Evolutionary conservation across 176 grass and related monocot genomes (phyloP).

Genomic region (Dactylis glomerata): DNA sequence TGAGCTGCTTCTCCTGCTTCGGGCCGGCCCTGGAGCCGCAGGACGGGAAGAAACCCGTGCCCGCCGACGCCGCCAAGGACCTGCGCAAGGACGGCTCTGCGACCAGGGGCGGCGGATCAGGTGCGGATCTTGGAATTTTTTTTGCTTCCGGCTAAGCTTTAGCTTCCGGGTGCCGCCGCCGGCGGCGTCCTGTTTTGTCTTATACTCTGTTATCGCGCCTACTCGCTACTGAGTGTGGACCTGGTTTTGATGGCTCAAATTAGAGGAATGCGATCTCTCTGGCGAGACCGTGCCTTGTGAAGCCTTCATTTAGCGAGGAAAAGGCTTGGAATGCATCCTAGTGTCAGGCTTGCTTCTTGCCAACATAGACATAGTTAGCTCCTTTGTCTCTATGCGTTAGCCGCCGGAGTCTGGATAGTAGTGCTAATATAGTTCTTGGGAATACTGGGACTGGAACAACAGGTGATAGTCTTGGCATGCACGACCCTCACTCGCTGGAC

Average conservation of each 20-base stretch:
- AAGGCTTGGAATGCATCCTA: not conserved
- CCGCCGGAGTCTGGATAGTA: not conserved
- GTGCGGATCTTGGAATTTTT: constrained; percentile 45
- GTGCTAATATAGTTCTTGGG: not conserved
- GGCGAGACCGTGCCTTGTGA: not conserved
- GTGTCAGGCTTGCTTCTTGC: not conserved
- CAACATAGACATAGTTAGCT: not conserved
- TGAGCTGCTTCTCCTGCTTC: constrained; percentile 90
- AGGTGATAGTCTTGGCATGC: not conserved
- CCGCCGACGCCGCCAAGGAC: constrained; percentile 33
- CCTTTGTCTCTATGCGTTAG: too few relatives aligned
- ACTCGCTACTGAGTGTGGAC: not conserved
- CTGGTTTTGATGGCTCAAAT: not conserved
- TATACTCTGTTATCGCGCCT: not conserved
- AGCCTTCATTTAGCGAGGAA: not conserved
- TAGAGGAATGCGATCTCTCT: not conserved
- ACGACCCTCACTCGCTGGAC: too few relatives aligned
- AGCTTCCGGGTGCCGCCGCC: not conserved
- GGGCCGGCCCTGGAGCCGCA: constrained; percentile 52
- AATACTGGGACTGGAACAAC: not conserved
- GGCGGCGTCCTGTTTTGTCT: not conserved
- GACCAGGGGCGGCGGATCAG: constrained; percentile 55
- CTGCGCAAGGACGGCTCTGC: constrained; percentile 37
- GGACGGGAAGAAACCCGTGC: constrained; percentile 24
- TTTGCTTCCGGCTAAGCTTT: not conserved